Evolutionary conservation across 306 rosid species (phyloP).

Genomic region (Delonix regia): DNA sequence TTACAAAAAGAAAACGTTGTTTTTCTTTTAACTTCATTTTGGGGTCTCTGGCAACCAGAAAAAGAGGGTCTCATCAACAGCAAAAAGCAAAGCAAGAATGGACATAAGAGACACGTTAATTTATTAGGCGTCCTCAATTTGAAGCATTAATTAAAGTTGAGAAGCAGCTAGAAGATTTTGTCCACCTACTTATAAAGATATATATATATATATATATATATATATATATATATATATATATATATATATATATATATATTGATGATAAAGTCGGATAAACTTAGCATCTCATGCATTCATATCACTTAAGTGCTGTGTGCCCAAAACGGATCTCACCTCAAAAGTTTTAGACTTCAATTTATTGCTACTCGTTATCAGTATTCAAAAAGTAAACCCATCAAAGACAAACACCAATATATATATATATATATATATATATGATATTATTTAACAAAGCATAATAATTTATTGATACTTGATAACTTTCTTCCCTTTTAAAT

Average conservation of each 20-base stretch:
- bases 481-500: not conserved
- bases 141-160: constrained; percentile 39
- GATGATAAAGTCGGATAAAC: constrained; percentile 45
- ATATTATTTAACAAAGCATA: not conserved
- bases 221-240: no score
- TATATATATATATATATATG: not conserved
- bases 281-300: constrained; percentile 29
- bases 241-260: no score
- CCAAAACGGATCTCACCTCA: constrained; percentile 32
- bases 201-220: no score
- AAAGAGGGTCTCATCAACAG: constrained; percentile 30
- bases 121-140: constrained; percentile 31
- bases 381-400: constrained; percentile 16
- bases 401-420: not conserved
- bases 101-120: constrained; percentile 38
- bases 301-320: constrained; percentile 35
- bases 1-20: constrained; percentile 32
- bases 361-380: not conserved
- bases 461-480: not conserved
- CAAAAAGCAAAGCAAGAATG: constrained; percentile 29
- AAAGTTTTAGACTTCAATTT: constrained; percentile 28
- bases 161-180: constrained; percentile 48
- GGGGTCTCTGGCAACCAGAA: constrained; percentile 36
- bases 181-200: constrained; percentile 34
- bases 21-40: constrained; percentile 6